Percentiles rank a stretch among this genome's conserved stretches.
Evolutionary conservation across 2,329 filamentous ascomycete species (phyloP).

Genomic region (Hortaea sp.): DNA sequence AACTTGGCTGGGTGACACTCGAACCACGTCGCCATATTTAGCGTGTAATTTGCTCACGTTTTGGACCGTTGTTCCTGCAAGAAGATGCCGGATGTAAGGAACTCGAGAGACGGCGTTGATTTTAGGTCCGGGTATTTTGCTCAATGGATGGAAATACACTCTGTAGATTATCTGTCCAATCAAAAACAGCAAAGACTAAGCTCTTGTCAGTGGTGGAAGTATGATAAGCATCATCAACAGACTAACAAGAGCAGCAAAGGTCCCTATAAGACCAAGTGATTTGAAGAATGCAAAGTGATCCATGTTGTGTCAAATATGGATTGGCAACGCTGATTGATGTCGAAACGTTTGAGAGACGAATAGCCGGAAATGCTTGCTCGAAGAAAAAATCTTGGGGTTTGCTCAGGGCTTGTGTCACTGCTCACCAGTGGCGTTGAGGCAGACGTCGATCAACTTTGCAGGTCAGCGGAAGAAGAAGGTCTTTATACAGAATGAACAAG

Average conservation of each 20-base stretch:
- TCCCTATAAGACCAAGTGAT: slow-evolving; percentile 5
- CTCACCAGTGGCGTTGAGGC: too few relatives aligned
- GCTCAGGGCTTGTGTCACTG: too few relatives aligned
- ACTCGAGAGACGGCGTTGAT: slow-evolving; percentile 16
- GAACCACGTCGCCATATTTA: slow-evolving; percentile 33
- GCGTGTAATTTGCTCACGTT: slow-evolving; percentile 36
- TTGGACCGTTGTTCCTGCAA: slow-evolving; percentile 15
- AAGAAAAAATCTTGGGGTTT: too few relatives aligned
- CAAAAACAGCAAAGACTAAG: not conserved
- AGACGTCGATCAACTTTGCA: too few relatives aligned
- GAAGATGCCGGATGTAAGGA: slow-evolving; percentile 14
- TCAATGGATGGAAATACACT: slow-evolving; percentile 34
- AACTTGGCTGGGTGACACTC: slow-evolving; percentile 32
- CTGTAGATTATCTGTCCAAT: slow-evolving; percentile 8
- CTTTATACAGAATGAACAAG: too few relatives aligned
- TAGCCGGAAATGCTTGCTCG: too few relatives aligned
- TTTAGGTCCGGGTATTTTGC: slow-evolving; percentile 34
- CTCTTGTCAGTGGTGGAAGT: too few relatives aligned
- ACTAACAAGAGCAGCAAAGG: slow-evolving; percentile 8
- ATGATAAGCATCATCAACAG: too few relatives aligned
- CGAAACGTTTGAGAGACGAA: too few relatives aligned
- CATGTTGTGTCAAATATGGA: too few relatives aligned
- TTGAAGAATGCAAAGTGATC: not conserved
- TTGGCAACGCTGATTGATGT: too few relatives aligned
- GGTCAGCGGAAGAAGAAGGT: too few relatives aligned